phyloP scores from a whole-genome alignment of 345 rosid genomes.

The Capsella bursapastoris region DNA sequence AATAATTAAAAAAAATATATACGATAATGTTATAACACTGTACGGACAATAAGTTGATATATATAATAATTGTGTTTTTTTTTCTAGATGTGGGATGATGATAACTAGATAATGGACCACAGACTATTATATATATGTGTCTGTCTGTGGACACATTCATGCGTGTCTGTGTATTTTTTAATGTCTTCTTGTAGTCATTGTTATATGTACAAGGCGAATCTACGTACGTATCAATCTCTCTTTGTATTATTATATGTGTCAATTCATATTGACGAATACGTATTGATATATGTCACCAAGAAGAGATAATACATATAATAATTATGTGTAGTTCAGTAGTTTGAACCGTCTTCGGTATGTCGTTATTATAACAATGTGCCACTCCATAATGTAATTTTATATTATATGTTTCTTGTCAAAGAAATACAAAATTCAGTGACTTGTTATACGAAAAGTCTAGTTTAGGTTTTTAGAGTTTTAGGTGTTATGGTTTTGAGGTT shows the following conservation, averaged over 20 bases:
- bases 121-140: constrained; percentile 30
- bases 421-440: not conserved
- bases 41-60: constrained; percentile 52
- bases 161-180: constrained; percentile 39
- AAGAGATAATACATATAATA: not conserved
- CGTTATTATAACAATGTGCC: too few relatives aligned
- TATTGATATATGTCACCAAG: constrained; percentile 3
- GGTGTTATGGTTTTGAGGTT: not conserved
- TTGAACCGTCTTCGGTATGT: too few relatives aligned
- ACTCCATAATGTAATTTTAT: too few relatives aligned
- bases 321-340: too few relatives aligned
- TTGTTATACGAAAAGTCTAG: not conserved
- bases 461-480: not conserved
- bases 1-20: not conserved
- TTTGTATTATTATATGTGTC: not conserved
- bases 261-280: constrained; percentile 14
- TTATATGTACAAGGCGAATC: constrained; percentile 37
- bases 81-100: constrained; percentile 43
- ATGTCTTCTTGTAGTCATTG: constrained; percentile 37
- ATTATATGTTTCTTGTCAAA: not conserved
- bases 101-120: constrained; percentile 42
- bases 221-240: constrained; percentile 17
- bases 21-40: constrained; percentile 39
- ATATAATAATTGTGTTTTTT: not conserved
- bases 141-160: constrained; percentile 38